Evolutionary conservation across 345 rosid species (phyloP).

Genomic region (Citrus reticulata): DNA sequence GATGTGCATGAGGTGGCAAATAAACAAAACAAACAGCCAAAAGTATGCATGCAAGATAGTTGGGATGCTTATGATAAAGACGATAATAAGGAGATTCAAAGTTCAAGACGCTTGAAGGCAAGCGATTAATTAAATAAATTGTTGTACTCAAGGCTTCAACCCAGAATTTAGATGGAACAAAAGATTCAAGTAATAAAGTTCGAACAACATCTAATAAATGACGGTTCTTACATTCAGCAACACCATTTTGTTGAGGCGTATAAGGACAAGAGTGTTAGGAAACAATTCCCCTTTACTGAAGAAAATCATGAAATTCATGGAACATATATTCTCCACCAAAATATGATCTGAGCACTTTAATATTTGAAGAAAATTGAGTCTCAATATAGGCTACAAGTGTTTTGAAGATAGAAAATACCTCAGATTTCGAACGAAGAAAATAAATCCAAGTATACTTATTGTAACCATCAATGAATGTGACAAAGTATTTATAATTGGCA

Average conservation of each 20-base stretch:
- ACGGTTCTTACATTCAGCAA: not conserved
- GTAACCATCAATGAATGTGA: conserved; percentile 9
- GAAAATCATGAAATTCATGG: not conserved
- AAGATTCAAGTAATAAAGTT: not conserved
- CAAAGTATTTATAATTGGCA: conserved; percentile 5
- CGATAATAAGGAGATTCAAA: not conserved
- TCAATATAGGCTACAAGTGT: not conserved
- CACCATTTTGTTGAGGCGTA: conserved; percentile 4
- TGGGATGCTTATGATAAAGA: not conserved
- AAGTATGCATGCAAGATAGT: not conserved
- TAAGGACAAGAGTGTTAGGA: conserved; percentile 3
- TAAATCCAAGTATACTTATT: not conserved
- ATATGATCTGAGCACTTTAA: not conserved
- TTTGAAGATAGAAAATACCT: not conserved
- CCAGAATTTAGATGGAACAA: conserved; percentile 1
- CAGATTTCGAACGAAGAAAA: not conserved
- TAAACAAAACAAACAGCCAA: not conserved
- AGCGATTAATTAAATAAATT: conserved; percentile 2
- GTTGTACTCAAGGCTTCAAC: not conserved
- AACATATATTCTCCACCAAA: conserved; percentile 8
- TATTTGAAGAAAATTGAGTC: not conserved
- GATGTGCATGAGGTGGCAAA: not conserved
- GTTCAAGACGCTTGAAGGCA: not conserved
- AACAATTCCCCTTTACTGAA: not conserved
- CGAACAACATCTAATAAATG: conserved; percentile 12